phyloP scores from a whole-genome alignment of 768 basidiomycete genomes.

The Rubroboletus pulcherrimus region DNA sequence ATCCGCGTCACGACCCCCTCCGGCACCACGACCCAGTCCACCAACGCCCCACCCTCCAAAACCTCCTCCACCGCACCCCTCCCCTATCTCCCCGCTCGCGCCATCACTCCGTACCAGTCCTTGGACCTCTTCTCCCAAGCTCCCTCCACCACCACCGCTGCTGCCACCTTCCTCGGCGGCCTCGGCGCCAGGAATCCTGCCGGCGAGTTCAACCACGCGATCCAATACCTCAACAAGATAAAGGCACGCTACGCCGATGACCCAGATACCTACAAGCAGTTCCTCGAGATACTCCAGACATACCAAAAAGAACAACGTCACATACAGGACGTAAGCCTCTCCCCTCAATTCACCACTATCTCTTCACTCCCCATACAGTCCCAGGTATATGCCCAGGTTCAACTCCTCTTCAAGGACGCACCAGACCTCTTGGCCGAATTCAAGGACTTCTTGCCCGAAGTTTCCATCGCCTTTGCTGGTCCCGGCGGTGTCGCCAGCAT shows the following conservation, averaged over 20 bases:
- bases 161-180: constrained; percentile 63
- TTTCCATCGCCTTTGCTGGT: constrained; percentile 40
- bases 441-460: constrained; percentile 76
- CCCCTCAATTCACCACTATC: neutral
- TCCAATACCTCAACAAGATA: constrained; percentile 98
- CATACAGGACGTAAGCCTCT: constrained; percentile 58
- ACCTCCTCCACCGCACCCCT: constrained; percentile 20
- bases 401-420: constrained; percentile 75
- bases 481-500: constrained; percentile 43
- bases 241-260: constrained; percentile 87
- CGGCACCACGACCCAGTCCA: constrained; percentile 67
- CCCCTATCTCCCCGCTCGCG: constrained; percentile 38
- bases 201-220: constrained; percentile 88
- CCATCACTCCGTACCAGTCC: constrained; percentile 46
- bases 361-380: constrained; percentile 36
- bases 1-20: constrained; percentile 81
- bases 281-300: constrained; percentile 82
- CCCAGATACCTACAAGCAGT: constrained; percentile 89
- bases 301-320: constrained; percentile 83
- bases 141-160: constrained; percentile 51
- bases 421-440: constrained; percentile 78
- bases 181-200: constrained; percentile 48
- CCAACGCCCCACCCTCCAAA: constrained; percentile 35
- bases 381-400: constrained; percentile 79
- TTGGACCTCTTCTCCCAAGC: constrained; percentile 44